Conservation (phyloP, 2,329 filamentous ascomycete genomes). For the Hypoxylon sp. region DNA sequence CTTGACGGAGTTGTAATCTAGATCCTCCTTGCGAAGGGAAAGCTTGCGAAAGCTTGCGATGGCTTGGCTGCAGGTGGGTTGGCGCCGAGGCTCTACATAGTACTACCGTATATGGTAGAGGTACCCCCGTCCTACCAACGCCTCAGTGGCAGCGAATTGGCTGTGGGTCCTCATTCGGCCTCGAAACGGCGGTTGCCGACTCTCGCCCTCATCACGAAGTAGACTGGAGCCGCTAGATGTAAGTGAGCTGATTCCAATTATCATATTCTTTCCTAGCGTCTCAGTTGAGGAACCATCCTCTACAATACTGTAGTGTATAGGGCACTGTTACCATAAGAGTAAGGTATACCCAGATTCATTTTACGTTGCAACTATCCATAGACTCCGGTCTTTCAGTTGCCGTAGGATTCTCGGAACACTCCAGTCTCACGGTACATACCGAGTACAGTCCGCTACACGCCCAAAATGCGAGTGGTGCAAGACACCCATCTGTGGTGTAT, state of each 20-base stretch:
- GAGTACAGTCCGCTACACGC: slow-evolving; percentile 18
- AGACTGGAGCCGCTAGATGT: not conserved
- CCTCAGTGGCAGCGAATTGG: not conserved
- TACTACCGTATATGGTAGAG: no score
- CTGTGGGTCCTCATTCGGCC: slow-evolving; percentile 7
- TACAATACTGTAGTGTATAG: not conserved
- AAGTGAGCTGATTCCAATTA: not conserved
- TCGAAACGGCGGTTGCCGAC: slow-evolving; percentile 8
- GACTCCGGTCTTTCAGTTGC: not conserved
- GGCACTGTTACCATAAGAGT: not conserved
- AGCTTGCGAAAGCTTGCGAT: slow-evolving; percentile 38
- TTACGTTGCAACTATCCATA: slow-evolving; percentile 5
- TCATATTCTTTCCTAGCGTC: not conserved
- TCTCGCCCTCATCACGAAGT: not conserved
- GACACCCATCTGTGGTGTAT: slow-evolving; percentile 37
- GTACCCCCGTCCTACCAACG: not conserved
- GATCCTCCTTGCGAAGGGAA: slow-evolving; percentile 29
- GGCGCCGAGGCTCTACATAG: slow-evolving; percentile 36
- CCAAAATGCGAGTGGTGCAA: slow-evolving; percentile 29
- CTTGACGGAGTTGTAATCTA: slow-evolving; percentile 24
- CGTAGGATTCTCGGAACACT: slow-evolving; percentile 4
- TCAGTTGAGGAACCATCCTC: not conserved
- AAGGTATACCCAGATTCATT: not conserved
- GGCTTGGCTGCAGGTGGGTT: slow-evolving; percentile 40
- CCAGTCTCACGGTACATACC: slow-evolving; percentile 3